These are phyloP conservation scores for Euphorbia celastroides DNA, from an alignment of 441 rosid genomes.

Conservation along the genomic window DNA sequence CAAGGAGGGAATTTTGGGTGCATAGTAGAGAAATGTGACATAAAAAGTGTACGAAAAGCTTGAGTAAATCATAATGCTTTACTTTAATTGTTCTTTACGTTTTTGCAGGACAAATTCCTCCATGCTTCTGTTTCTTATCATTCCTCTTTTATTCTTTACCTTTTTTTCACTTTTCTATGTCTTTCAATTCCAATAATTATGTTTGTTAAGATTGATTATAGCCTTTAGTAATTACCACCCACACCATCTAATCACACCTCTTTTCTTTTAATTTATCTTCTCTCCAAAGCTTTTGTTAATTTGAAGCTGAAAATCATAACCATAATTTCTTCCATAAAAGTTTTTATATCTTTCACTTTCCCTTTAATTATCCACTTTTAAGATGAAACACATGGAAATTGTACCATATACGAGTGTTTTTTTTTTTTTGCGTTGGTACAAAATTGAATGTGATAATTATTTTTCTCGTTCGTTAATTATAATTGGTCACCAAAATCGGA, in stretches of 20 bases:
- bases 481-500: too few species aligned
- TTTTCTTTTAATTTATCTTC: background rate
- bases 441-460: too few species aligned
- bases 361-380: background rate
- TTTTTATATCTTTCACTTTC: slow-evolving; percentile 6
- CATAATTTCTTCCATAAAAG: background rate
- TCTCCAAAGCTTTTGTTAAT: slow-evolving; percentile 8
- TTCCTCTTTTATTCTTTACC: background rate
- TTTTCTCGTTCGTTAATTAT: too few species aligned
- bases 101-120: slow-evolving; percentile 14
- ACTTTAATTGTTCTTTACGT: slow-evolving; percentile 4
- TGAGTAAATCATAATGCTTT: background rate
- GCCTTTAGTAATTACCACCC: background rate
- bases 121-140: background rate
- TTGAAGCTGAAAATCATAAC: slow-evolving; percentile 8
- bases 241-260: slow-evolving; percentile 11
- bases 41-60: too few species aligned
- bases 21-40: too few species aligned
- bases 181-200: slow-evolving; percentile 9
- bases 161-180: background rate
- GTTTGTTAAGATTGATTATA: background rate
- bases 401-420: too few species aligned
- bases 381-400: too few species aligned
- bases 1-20: too few species aligned
- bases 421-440: too few species aligned